These are phyloP conservation scores for Ogataea parapolymorpha DNA, from an alignment of 805 yeast genomes.

Conservation along the genomic window DNA sequence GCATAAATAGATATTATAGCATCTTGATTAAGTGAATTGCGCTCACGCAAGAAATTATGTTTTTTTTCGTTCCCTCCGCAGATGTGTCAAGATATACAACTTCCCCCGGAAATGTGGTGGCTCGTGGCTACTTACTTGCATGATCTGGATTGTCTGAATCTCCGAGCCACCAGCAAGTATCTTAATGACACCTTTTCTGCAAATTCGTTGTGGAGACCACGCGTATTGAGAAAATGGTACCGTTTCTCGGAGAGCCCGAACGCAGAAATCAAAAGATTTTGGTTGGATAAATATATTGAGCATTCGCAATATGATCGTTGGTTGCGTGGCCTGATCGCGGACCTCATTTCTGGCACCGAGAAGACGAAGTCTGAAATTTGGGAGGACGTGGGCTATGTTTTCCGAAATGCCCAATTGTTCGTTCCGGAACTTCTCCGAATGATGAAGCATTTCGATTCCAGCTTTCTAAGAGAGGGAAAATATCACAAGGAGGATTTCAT, in stretches of 20 bases:
- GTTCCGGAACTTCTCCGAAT: conserved; percentile 22
- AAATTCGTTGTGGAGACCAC: conserved; percentile 21
- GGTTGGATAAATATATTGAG: background rate
- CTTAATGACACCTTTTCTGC: conserved; percentile 8
- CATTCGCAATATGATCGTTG: background rate
- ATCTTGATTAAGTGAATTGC: background rate
- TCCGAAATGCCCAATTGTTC: conserved; percentile 4
- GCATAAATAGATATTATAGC: conserved; percentile 3
- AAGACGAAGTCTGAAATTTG: background rate
- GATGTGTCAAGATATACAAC: background rate
- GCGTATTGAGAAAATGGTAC: conserved; percentile 6
- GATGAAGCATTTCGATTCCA: conserved; percentile 16
- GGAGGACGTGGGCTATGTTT: background rate
- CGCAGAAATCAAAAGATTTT: background rate
- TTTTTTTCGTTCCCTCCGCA: background rate
- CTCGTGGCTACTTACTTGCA: conserved; percentile 9
- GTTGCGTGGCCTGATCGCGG: background rate
- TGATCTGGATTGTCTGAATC: conserved; percentile 10
- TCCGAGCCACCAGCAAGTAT: conserved; percentile 9
- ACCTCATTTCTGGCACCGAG: background rate
- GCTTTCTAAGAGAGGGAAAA: background rate
- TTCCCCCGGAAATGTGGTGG: conserved; percentile 26
- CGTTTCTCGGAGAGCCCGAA: background rate
- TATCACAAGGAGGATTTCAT: conserved; percentile 1
- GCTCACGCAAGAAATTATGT: background rate